A percentile compares a stretch with the other conserved stretches of the same genome.
Evolutionary conservation across 2,329 filamentous ascomycete species (phyloP).

Genomic region (Fusarium foetens): DNA sequence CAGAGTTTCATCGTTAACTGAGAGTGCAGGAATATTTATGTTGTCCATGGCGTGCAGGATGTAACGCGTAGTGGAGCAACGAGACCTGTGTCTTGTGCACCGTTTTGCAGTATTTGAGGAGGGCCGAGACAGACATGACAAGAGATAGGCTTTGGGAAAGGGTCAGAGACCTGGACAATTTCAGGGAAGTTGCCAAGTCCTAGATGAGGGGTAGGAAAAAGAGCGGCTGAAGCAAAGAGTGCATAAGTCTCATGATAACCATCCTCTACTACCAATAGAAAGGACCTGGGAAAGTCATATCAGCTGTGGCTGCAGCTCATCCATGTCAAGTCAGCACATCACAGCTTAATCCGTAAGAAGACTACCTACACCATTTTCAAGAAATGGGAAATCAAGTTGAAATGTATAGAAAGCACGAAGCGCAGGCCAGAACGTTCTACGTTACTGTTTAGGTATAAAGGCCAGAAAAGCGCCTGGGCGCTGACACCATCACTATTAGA

Average conservation of each 20-base stretch:
- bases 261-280: neutral
- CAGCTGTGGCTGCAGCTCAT: neutral
- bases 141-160: too few relatives aligned
- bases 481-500: neutral
- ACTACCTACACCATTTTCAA: neutral
- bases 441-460: neutral
- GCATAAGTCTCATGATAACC: neutral
- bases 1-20: fast-evolving
- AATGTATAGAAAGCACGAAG: neutral
- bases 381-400: too few relatives aligned
- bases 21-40: neutral
- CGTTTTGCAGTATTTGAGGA: neutral
- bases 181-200: neutral
- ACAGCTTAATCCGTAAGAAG: neutral
- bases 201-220: neutral
- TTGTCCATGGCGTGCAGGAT: neutral
- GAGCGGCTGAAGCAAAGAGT: neutral
- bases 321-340: neutral
- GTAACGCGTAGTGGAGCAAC: neutral
- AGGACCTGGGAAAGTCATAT: neutral
- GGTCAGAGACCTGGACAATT: neutral
- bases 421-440: neutral
- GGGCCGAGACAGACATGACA: neutral
- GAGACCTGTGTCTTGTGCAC: neutral
- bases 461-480: neutral